Percentiles rank a stretch among this genome's conserved stretches.
These are phyloP conservation scores for Schizochytrium sp. DNA, from an alignment of 108 stramenopile genomes.

Conservation along the genomic window DNA sequence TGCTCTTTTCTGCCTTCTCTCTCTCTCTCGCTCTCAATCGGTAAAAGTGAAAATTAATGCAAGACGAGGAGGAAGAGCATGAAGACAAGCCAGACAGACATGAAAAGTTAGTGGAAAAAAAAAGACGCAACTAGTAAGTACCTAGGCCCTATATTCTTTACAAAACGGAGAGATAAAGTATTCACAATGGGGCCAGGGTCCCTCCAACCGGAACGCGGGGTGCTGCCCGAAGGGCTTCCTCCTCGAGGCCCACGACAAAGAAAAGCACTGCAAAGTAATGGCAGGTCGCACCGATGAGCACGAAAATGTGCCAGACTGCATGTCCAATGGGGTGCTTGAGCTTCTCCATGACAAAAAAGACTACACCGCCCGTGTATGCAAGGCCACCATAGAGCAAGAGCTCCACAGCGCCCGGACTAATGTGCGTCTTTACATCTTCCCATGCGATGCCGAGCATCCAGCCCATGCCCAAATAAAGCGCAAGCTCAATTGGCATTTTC, in stretches of 20 bases:
- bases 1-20: no score
- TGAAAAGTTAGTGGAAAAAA: background rate
- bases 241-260: constrained; percentile 34
- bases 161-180: background rate
- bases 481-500: constrained; percentile 22
- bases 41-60: background rate
- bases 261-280: constrained; percentile 50
- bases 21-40: no score
- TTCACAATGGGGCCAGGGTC: no score
- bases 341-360: constrained; percentile 42
- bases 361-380: constrained; percentile 38
- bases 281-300: constrained; percentile 35
- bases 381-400: constrained; percentile 34
- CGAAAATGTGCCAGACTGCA: constrained; percentile 49
- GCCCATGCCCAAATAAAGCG: constrained; percentile 43
- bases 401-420: background rate
- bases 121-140: background rate
- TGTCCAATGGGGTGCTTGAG: constrained; percentile 44
- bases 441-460: constrained; percentile 34
- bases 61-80: background rate
- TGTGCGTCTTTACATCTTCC: background rate
- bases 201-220: no score
- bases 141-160: no score
- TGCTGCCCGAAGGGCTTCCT: background rate
- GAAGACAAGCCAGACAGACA: background rate